A percentile compares a stretch with the other conserved stretches of the same genome.
Conservation (phyloP, 2,329 filamentous ascomycete species). For the Claviceps sp. region DNA sequence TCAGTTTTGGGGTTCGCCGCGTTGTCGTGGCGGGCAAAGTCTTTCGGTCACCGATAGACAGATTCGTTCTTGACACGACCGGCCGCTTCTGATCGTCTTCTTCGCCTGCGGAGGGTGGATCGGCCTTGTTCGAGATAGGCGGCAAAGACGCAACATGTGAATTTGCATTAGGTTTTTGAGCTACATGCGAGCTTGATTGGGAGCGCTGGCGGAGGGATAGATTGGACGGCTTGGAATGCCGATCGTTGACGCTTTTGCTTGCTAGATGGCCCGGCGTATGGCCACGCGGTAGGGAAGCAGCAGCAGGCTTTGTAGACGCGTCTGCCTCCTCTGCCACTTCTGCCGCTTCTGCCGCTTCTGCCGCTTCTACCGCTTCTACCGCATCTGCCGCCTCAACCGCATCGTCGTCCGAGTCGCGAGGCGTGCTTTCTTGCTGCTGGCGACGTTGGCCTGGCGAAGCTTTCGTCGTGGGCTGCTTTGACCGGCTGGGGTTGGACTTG, state of each 20-base stretch:
- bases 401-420: slow-evolving; percentile 17
- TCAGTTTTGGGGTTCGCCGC: slow-evolving; percentile 7
- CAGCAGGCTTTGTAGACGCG: slow-evolving; percentile 18
- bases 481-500: slow-evolving; percentile 19
- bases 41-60: slow-evolving; percentile 16
- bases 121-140: slow-evolving; percentile 12
- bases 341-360: no score
- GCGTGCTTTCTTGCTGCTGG: slow-evolving; percentile 4
- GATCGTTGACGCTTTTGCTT: slow-evolving; percentile 38
- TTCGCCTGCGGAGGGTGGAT: slow-evolving; percentile 15
- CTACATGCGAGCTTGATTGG: slow-evolving; percentile 31
- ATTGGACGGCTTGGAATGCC: slow-evolving; percentile 37
- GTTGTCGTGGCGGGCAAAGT: slow-evolving; percentile 8
- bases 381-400: slow-evolving; percentile 2
- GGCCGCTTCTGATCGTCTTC: slow-evolving; percentile 17
- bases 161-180: slow-evolving; percentile 15
- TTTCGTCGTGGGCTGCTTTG: slow-evolving; percentile 1
- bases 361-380: no score
- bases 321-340: slow-evolving; percentile 11
- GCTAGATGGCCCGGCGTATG: slow-evolving; percentile 50
- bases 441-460: slow-evolving; percentile 10
- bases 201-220: slow-evolving; percentile 40
- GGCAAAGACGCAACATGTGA: slow-evolving; percentile 12
- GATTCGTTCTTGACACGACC: neutral
- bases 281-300: slow-evolving; percentile 33